Base-by-base conservation (phyloP, 768 basidiomycete species). In the Epithele typhae region DNA sequence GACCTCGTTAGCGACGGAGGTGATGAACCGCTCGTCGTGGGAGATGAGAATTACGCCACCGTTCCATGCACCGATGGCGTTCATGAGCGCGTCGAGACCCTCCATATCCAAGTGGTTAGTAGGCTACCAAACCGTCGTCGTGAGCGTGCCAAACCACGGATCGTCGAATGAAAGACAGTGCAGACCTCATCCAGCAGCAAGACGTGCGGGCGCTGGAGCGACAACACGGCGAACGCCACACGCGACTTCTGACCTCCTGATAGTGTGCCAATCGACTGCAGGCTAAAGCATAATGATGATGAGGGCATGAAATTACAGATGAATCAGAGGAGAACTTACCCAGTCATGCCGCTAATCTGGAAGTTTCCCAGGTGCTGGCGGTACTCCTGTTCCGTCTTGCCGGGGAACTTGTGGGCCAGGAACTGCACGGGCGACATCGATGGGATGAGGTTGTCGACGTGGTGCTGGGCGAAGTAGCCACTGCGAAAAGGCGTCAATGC, bases 61-160 rank as follows among this genome's bases (percentile, higher is more conserved):
- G 55, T 91, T 92, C 88, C 87, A 94, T 10, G 70, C 68, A 51
- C 75, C 71, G 51, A 90, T 60, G 4, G 91, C 96, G 4, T 75
- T 65, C 85, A 97, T 96, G 43, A 98, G 72, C 1, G 93, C 96
- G 60, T 99, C 96, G 43, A 97, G 76, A 78, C 95, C 95, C 82
- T 92, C 90, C 50, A 94, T 92, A 86, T 95, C 93, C 61, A 94
- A 72, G 68, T 95, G 94, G 74, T 95, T 95, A 58, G 92, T 92
- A 46, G 92, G 92, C 85, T 51, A 25, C 27, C 27, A 7, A n/a
- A n/a, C n/a, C n/a, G n/a, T n/a, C n/a, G n/a, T n/a, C n/a, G n/a
- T n/a, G n/a, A n/a, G n/a, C n/a, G n/a, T n/a, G n/a, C n/a, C n/a
- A n/a, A n/a, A n/a, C n/a, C n/a, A n/a, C n/a, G n/a, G n/a, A n/a